Evolutionary conservation across 1,139 yeast genomes (phyloP).

Genomic region (Yamadazyma conglobata): DNA sequence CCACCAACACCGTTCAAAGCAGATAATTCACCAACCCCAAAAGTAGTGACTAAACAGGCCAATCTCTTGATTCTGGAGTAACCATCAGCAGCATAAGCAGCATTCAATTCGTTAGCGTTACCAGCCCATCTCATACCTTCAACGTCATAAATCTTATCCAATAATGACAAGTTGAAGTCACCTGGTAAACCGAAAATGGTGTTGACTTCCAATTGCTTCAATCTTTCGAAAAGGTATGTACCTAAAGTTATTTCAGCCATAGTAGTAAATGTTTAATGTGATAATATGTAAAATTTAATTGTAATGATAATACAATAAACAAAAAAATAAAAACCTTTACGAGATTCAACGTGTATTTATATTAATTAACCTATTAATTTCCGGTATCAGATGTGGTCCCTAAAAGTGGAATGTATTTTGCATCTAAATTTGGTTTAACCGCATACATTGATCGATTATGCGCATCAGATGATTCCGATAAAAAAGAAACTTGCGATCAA

Average conservation of each 20-base stretch:
- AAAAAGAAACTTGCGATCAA: too few relatives aligned
- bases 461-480: conserved; percentile 10
- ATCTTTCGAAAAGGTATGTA: conserved; percentile 42
- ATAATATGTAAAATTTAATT: too few relatives aligned
- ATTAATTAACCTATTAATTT: too few relatives aligned
- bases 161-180: conserved; percentile 36
- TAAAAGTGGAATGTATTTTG: not conserved
- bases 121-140: conserved; percentile 41
- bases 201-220: conserved; percentile 36
- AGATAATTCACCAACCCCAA: conserved; percentile 41
- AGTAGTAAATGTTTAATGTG: too few relatives aligned
- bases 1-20: conserved; percentile 43
- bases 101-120: conserved; percentile 41
- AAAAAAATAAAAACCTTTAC: too few relatives aligned
- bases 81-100: conserved; percentile 45
- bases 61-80: conserved; percentile 38
- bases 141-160: conserved; percentile 39
- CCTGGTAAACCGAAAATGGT: conserved; percentile 45
- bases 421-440: conserved; percentile 1
- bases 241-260: conserved; percentile 42
- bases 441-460: conserved; percentile 5
- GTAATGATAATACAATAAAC: too few relatives aligned
- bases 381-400: conserved; percentile 1
- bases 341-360: not conserved
- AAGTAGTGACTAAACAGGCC: conserved; percentile 38